Evolutionary conservation across 2,329 filamentous ascomycete genomes (phyloP).

Genomic region (Acarospora socialis): DNA sequence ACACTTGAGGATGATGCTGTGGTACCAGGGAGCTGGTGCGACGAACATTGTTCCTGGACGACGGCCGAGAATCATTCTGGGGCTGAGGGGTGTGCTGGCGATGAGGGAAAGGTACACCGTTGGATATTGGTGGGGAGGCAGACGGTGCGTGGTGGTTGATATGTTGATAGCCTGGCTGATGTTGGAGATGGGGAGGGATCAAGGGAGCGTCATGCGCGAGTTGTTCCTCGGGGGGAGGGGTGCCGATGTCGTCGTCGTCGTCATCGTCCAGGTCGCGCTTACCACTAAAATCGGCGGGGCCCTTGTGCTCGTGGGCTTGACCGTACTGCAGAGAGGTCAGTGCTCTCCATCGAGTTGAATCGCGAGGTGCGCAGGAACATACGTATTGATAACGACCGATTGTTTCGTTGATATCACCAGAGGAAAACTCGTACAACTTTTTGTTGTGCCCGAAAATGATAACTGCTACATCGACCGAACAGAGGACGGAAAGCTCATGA

Average conservation of each 20-base stretch:
- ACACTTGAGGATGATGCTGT: conserved; percentile 46
- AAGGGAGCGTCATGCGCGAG: conserved; percentile 36
- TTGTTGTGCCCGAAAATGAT: conserved; percentile 99
- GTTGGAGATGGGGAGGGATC: conserved; percentile 54
- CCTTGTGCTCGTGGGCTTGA: conserved; percentile 88
- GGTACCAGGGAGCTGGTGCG: conserved; percentile 58
- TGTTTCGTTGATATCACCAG: conserved; percentile 80
- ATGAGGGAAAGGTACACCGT: conserved; percentile 55
- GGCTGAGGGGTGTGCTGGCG: conserved; percentile 75
- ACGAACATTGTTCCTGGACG: conserved; percentile 66
- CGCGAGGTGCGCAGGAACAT: conserved; percentile 35
- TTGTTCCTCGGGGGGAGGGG: conserved; percentile 54
- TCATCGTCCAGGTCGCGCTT: conserved; percentile 58
- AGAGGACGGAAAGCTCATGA: conserved; percentile 93
- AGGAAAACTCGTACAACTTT: conserved; percentile 97
- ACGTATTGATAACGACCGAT: conserved; percentile 84
- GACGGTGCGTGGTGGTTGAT: conserved; percentile 76
- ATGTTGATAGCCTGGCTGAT: conserved; percentile 57
- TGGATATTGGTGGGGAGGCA: conserved; percentile 74
- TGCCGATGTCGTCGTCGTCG: conserved; percentile 68
- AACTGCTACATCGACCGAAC: conserved; percentile 94
- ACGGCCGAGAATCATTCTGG: conserved; percentile 57
- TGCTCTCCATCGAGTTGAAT: conserved; percentile 2
- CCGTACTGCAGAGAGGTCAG: conserved; percentile 52
- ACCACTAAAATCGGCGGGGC: conserved; percentile 79